Conservation (phyloP, 352 stramenopile genomes). For the Pythium phragmitis region DNA sequence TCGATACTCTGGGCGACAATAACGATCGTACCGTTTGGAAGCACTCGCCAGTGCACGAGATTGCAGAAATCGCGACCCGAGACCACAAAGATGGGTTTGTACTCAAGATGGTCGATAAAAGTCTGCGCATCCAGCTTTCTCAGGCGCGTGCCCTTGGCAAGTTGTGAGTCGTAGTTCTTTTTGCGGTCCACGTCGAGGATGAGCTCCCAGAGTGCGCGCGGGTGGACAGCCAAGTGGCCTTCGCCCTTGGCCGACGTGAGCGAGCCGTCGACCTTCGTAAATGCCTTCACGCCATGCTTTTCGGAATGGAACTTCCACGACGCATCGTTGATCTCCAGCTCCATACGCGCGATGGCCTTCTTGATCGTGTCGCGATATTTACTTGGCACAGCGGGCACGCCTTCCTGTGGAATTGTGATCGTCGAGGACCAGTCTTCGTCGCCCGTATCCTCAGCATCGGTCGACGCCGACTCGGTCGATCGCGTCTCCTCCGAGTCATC, state of each 20-base stretch:
- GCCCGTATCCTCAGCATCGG: constrained; percentile 34
- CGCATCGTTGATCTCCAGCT: constrained; percentile 49
- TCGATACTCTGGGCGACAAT: constrained; percentile 70
- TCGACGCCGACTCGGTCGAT: constrained; percentile 22
- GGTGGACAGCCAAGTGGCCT: constrained; percentile 51
- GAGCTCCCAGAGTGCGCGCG: constrained; percentile 50
- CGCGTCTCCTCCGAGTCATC: constrained; percentile 27
- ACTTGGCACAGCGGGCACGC: constrained; percentile 39
- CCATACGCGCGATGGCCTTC: constrained; percentile 54
- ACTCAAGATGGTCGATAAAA: constrained; percentile 69
- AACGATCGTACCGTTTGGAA: constrained; percentile 62
- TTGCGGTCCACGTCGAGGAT: constrained; percentile 49
- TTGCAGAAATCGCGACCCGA: constrained; percentile 74
- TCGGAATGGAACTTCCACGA: constrained; percentile 71
- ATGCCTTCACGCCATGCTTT: constrained; percentile 68
- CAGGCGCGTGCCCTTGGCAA: constrained; percentile 44
- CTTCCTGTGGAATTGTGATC: constrained; percentile 39
- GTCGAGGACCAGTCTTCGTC: constrained; percentile 36
- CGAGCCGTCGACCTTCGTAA: constrained; percentile 64
- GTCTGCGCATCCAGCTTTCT: constrained; percentile 57
- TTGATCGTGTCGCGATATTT: constrained; percentile 60
- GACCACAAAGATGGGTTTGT: constrained; percentile 78
- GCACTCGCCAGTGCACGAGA: constrained; percentile 65
- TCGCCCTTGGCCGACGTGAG: constrained; percentile 59
- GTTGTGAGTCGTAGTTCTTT: constrained; percentile 55